Evolutionary conservation across 2,329 filamentous ascomycete species (phyloP).

Genomic region (Pyrenochaeta sp.): DNA sequence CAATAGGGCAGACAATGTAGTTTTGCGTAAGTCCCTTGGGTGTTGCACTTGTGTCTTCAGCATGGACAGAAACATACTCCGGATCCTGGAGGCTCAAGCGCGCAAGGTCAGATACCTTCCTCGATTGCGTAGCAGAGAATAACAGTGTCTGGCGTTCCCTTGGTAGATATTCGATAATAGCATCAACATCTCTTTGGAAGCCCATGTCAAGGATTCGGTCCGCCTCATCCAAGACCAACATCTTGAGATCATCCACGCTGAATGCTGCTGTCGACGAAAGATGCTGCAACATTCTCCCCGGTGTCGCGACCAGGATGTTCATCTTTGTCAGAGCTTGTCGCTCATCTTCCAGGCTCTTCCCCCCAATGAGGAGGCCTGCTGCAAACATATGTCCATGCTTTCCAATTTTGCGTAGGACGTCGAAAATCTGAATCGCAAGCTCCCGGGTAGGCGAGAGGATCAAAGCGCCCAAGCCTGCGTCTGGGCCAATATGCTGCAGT

Average conservation of each 20-base stretch:
- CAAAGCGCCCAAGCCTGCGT: constrained; percentile 85
- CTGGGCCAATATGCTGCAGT: constrained; percentile 85
- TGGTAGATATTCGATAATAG: constrained; percentile 90
- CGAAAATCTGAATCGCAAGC: constrained; percentile 95
- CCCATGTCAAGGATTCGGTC: constrained; percentile 98
- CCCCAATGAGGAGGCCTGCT: constrained; percentile 91
- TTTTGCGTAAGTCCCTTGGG: constrained; percentile 87
- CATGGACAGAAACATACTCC: constrained; percentile 94
- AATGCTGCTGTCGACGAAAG: constrained; percentile 92
- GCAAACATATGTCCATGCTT: constrained; percentile 85
- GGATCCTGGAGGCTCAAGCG: constrained; percentile 87
- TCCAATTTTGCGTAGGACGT: constrained; percentile 89
- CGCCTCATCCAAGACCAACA: constrained; percentile 93
- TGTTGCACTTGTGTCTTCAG: constrained; percentile 80
- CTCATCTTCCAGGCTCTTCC: constrained; percentile 88
- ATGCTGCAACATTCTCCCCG: constrained; percentile 93
- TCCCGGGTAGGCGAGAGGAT: constrained; percentile 95
- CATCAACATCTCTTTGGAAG: constrained; percentile 89
- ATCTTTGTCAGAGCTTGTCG: constrained; percentile 84
- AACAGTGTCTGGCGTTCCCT: constrained; percentile 87
- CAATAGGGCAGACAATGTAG: constrained; percentile 84
- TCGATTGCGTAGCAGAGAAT: constrained; percentile 96
- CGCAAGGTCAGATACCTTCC: constrained; percentile 89
- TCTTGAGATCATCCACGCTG: constrained; percentile 88
- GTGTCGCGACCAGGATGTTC: constrained; percentile 97